Percentiles rank a stretch among this genome's conserved stretches.
Evolutionary conservation across 148 eudicot species (phyloP).

Genomic region (Selenicereus undatus): DNA sequence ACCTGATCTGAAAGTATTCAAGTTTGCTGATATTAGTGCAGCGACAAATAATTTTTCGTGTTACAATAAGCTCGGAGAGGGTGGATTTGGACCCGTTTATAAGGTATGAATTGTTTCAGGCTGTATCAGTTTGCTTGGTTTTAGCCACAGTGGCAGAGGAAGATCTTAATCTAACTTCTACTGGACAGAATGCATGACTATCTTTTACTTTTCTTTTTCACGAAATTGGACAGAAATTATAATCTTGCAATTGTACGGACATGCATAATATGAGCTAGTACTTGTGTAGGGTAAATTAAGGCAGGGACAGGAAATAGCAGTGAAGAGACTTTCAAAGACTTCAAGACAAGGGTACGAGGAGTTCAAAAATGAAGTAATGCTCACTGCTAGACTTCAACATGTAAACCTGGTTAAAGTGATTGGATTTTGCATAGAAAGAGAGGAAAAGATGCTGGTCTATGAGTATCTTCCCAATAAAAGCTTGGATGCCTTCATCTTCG

Average conservation of each 20-base stretch:
- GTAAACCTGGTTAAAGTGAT: slow-evolving; percentile 38
- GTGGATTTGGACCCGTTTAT: slow-evolving; percentile 48
- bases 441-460: slow-evolving; percentile 44
- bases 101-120: slow-evolving; percentile 23
- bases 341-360: slow-evolving; percentile 43
- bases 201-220: no score
- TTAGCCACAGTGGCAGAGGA: no score
- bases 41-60: slow-evolving; percentile 36
- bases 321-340: slow-evolving; percentile 38
- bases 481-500: slow-evolving; percentile 41
- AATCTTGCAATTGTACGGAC: not conserved
- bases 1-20: slow-evolving; percentile 29
- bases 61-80: slow-evolving; percentile 39
- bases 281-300: slow-evolving; percentile 33
- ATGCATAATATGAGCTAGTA: not conserved
- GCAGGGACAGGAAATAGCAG: slow-evolving; percentile 39
- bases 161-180: no score
- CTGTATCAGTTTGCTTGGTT: no score
- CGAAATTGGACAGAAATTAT: not conserved
- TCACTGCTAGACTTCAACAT: slow-evolving; percentile 45
- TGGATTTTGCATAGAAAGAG: slow-evolving; percentile 40
- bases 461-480: slow-evolving; percentile 44
- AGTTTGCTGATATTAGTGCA: slow-evolving; percentile 23
- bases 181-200: not conserved
- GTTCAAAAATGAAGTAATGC: slow-evolving; percentile 42